Evolutionary conservation across 1,139 yeast genomes (phyloP).

Genomic region (Arxiozyma slooffiae): DNA sequence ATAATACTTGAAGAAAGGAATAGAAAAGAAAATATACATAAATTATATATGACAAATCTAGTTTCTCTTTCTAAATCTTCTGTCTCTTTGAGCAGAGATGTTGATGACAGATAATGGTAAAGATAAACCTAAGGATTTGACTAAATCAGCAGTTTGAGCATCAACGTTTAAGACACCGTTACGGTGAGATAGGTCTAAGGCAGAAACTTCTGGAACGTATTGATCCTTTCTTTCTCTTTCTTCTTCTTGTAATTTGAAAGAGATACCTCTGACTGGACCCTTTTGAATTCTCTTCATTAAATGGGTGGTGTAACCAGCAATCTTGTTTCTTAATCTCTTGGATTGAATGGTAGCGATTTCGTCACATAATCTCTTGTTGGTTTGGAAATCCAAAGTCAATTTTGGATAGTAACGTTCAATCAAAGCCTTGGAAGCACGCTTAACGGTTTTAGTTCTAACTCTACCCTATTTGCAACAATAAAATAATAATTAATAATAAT

Average conservation of each 20-base stretch:
- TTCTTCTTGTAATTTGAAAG: slow-evolving; percentile 99
- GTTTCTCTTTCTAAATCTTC: slow-evolving; percentile 88
- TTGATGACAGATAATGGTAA: slow-evolving; percentile 85
- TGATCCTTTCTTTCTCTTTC: slow-evolving; percentile 99
- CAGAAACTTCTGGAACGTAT: slow-evolving; percentile 99
- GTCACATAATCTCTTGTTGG: slow-evolving; percentile 98
- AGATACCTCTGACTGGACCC: slow-evolving; percentile 99
- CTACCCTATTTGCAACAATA: slow-evolving; percentile 52
- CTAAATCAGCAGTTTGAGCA: slow-evolving; percentile 94
- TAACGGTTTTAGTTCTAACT: slow-evolving; percentile 99
- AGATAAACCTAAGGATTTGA: slow-evolving; percentile 93
- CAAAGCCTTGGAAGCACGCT: slow-evolving; percentile 99
- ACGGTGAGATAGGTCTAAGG: slow-evolving; percentile 95
- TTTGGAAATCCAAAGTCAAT: slow-evolving; percentile 98
- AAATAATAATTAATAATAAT: background rate
- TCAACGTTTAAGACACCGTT: slow-evolving; percentile 97
- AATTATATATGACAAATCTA: slow-evolving; percentile 14
- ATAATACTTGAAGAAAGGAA: background rate
- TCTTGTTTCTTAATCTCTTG: slow-evolving; percentile 99
- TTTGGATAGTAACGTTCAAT: slow-evolving; percentile 99
- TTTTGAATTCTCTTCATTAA: slow-evolving; percentile 99
- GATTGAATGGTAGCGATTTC: slow-evolving; percentile 99
- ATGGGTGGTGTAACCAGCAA: slow-evolving; percentile 99
- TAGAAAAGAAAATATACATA: background rate
- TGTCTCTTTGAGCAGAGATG: slow-evolving; percentile 87